Evolutionary conservation across 2,329 filamentous ascomycete genomes (phyloP), one percentile per base, ranked within the genome.

Genomic region (Phyllosticta paracitricarpa): DNA sequence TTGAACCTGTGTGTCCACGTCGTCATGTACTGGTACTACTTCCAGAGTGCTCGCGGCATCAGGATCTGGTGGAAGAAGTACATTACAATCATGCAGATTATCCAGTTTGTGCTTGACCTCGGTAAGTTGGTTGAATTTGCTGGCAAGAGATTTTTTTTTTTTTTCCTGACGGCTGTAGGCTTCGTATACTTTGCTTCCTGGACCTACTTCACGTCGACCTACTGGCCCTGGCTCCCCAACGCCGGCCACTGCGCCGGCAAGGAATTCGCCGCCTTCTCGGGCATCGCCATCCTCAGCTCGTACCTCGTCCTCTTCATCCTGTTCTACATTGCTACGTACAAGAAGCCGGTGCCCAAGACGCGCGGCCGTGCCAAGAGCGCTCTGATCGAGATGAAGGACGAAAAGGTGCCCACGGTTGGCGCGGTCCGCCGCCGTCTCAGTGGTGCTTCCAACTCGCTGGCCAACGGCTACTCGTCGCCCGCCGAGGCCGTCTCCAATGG

Each of bases 1-100:
- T 85, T 97, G 69, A 97, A 97, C 83, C 79, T 97, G 72, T 85
- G 85, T 65, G 93, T 97, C 61, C 93, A 97, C 79, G 93, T 97
- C 63, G 89, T 97, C 74, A 97, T 97, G 93, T 97, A 97, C 87
- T 97, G 92, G 92, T 97, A 97, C 86, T 97, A 97, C 85, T 97
- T 97, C 87, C 93, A 97, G 83, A 93, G 90, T 72, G 92, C 93
- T 61, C 91, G 93, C 69, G 94, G 94, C 68, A 85, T 97, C 76
- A 88, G 87, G 71, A 94, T 97, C 78, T 97, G 92, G 92, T 97
- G 93, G 93, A 97, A 97, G 88, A 91, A 97, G 80, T 97, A 93
- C 88, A 95, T 97, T 74, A 97, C 93, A 69, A 89, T 92, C 73
- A 88, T 97, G 72, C 93, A 97, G 79, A 97, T 97, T 77, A 85